Conservation (phyloP, 2,329 filamentous ascomycete genomes). For the Fusarium denticulatum region DNA sequence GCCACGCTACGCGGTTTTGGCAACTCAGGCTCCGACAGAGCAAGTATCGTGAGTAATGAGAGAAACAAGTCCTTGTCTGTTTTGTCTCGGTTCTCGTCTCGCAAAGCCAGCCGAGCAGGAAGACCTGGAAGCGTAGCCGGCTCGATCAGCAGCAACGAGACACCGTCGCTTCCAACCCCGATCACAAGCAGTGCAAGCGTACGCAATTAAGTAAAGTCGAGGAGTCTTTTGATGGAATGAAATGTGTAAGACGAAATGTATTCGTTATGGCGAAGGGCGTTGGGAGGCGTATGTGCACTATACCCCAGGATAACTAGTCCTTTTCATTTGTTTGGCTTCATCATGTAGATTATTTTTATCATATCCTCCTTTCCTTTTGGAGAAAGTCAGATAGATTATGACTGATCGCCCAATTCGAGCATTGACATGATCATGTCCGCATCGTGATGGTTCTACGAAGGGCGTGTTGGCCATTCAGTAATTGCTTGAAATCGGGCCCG, state of each 20-base stretch:
- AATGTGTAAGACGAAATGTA: slow-evolving; percentile 14
- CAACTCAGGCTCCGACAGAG: slow-evolving; percentile 42
- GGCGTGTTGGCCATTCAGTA: neutral
- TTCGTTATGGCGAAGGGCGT: slow-evolving; percentile 14
- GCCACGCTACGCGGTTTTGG: slow-evolving; percentile 54
- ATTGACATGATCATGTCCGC: neutral
- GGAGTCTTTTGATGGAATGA: neutral
- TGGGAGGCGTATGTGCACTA: slow-evolving; percentile 29
- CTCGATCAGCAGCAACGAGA: slow-evolving; percentile 47
- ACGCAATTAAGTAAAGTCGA: neutral
- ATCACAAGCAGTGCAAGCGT: slow-evolving; percentile 14
- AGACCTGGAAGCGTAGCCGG: slow-evolving; percentile 49
- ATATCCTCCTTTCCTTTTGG: neutral
- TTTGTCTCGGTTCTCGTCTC: slow-evolving; percentile 49
- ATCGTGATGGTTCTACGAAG: neutral
- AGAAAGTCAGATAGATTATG: neutral
- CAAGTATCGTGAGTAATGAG: slow-evolving; percentile 48
- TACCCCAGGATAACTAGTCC: slow-evolving; percentile 23
- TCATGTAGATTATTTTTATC: neutral
- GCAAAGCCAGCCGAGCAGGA: slow-evolving; percentile 41
- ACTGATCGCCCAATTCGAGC: neutral
- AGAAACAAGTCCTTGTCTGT: slow-evolving; percentile 48
- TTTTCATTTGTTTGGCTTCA: slow-evolving; percentile 5
- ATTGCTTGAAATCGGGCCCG: neutral
- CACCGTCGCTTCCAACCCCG: slow-evolving; percentile 31